Conservation (phyloP, 2,329 filamentous ascomycete genomes). For the Colletotrichum musae region DNA sequence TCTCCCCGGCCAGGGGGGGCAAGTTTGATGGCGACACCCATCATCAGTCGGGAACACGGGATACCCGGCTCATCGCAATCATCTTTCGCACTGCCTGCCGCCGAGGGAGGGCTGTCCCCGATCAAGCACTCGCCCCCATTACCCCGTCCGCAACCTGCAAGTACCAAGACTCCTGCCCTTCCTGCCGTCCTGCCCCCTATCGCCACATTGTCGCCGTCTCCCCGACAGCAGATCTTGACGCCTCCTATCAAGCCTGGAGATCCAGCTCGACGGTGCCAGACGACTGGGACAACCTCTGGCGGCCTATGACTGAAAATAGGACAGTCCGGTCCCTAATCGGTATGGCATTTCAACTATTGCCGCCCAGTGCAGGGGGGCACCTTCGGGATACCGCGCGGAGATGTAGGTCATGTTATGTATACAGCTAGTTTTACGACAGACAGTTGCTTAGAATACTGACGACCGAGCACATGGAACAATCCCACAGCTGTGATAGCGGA, state of each 20-base stretch:
- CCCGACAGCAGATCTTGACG: constrained; percentile 69
- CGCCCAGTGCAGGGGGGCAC: too few relatives aligned
- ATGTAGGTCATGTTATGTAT: too few relatives aligned
- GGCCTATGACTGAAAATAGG: background rate
- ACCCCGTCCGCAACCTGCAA: constrained; percentile 41
- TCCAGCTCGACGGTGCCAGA: constrained; percentile 36
- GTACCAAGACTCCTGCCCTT: constrained; percentile 40
- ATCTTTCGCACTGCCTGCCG: constrained; percentile 50
- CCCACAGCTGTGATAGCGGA: too few relatives aligned
- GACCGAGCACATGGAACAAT: too few relatives aligned
- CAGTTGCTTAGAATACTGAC: too few relatives aligned
- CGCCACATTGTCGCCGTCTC: constrained; percentile 70
- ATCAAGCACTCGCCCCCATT: constrained; percentile 66
- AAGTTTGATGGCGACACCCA: constrained; percentile 39
- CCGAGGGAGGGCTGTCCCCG: constrained; percentile 64
- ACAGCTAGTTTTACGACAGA: too few relatives aligned
- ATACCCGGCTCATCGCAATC: constrained; percentile 38
- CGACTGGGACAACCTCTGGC: constrained; percentile 17
- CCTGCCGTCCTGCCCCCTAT: constrained; percentile 70
- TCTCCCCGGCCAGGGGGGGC: constrained; percentile 36
- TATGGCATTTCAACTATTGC: too few relatives aligned
- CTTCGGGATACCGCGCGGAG: too few relatives aligned
- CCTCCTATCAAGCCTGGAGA: constrained; percentile 71
- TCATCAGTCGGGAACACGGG: constrained; percentile 39
- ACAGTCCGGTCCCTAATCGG: background rate